A percentile compares a stretch with the other conserved stretches of the same genome.
Conservation (phyloP, 1,284 basidiomycete genomes). For the Rhodotorula sp. region DNA sequence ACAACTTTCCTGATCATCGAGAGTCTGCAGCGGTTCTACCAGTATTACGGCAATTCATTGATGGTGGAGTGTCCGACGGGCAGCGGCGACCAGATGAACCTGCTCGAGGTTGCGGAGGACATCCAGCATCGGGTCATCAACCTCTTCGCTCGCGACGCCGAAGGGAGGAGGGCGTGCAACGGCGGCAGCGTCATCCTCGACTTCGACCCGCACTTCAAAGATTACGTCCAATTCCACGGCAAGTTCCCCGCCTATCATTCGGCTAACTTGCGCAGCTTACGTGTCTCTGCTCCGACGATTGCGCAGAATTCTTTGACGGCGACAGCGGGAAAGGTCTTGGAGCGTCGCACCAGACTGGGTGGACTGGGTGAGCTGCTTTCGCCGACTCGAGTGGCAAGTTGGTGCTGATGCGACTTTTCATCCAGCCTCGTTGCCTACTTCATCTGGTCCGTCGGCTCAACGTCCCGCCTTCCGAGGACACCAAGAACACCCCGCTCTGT, state of each 20-base stretch:
- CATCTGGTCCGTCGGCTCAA: slow-evolving; percentile 59
- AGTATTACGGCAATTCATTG: slow-evolving; percentile 86
- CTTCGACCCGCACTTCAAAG: slow-evolving; percentile 90
- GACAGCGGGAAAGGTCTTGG: slow-evolving; percentile 88
- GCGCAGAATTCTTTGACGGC: slow-evolving; percentile 84
- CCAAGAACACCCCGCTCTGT: slow-evolving; percentile 75
- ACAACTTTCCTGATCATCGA: slow-evolving; percentile 88
- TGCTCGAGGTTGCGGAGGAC: slow-evolving; percentile 82
- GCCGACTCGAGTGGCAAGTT: too few relatives aligned
- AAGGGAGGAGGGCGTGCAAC: slow-evolving; percentile 81
- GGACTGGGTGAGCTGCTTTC: slow-evolving; percentile 52
- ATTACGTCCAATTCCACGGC: slow-evolving; percentile 96
- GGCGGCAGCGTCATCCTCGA: slow-evolving; percentile 85
- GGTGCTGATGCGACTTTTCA: not conserved
- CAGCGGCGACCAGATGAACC: slow-evolving; percentile 88
- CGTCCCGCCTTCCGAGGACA: slow-evolving; percentile 46
- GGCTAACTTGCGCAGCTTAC: not conserved
- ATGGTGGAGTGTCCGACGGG: slow-evolving; percentile 91
- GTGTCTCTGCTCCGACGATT: too few relatives aligned
- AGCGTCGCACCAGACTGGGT: slow-evolving; percentile 96
- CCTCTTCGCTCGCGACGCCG: slow-evolving; percentile 80
- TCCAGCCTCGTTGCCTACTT: slow-evolving; percentile 72
- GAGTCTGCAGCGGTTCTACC: slow-evolving; percentile 92
- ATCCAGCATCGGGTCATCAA: slow-evolving; percentile 96
- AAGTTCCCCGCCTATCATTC: not conserved